Evolutionary conservation across 257 asterid genomes (phyloP), one percentile per base, ranked within the genome.

Genomic region (Anisodus acutangulus): DNA sequence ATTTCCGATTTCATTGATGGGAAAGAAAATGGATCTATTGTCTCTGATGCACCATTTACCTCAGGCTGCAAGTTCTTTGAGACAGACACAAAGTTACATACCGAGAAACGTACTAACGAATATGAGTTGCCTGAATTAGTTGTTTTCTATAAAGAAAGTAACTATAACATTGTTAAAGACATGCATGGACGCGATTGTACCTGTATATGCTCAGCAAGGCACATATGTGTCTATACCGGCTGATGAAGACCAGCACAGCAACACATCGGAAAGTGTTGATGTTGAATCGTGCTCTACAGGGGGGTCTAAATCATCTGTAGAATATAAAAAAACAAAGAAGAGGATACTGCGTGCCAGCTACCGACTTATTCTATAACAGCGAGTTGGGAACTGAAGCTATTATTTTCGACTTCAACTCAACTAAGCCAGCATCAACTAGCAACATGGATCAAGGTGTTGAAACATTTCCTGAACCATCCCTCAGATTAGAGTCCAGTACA

Each of bases 111-210:
- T 85, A 91, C 88, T 2, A 79, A 81, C 87, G 94, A 88, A 67
- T 89, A 88, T 88, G 93, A 90, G 69, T 71, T 87, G 87, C 93
- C 97, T 7, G 93, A 93, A 87, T 82, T 90, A 72, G 87, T 83
- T 49, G 90, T 89, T 85, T 89, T 93, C 90, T 89, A 90, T 87
- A 92, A 85, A 70, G 95, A 89, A 69, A 89, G 86, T 43, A 84
- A 86, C 84, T 78, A 79, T 79, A 91, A 90, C 57, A 57, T 67
- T 84, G 84, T 91, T 83, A 94, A 92, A 86, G 97, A 93, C 86
- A 95, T 90, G 98, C 43, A 85, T 94, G 8, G 98, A 94, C 43
- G 92, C 90, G 80, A 92, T 95, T 80, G 78, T 84, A 88, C 89
- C 91, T 43, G 74, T 69, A 8, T 87, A 86, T 74, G 91, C 83